Percentiles rank a stretch among this genome's conserved stretches.
phyloP scores from a whole-genome alignment of 805 yeast genomes.

The Wickerhamomyces pijperi region DNA sequence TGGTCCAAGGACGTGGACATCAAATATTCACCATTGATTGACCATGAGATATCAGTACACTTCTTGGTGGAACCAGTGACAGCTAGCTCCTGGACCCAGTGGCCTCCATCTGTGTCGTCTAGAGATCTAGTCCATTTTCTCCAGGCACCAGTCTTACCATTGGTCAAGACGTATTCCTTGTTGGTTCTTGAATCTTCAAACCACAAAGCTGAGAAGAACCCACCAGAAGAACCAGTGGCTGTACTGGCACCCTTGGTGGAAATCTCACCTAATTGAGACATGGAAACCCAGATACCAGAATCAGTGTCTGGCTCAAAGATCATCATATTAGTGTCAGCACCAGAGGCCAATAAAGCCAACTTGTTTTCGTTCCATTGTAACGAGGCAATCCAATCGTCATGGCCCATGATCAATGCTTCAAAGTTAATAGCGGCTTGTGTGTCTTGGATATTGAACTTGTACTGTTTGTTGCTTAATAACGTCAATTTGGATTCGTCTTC shows the following conservation, averaged over 20 bases:
- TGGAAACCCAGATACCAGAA: slow-evolving; percentile 86
- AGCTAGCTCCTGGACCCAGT: slow-evolving; percentile 39
- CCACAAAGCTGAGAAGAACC: slow-evolving; percentile 69
- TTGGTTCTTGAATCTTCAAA: slow-evolving; percentile 25
- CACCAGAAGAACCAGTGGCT: slow-evolving; percentile 90
- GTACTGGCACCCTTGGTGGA: slow-evolving; percentile 96
- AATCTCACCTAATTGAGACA: slow-evolving; percentile 76
- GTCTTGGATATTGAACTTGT: slow-evolving; percentile 35
- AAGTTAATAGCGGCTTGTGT: slow-evolving; percentile 52
- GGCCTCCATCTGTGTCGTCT: slow-evolving; percentile 11
- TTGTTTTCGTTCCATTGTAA: slow-evolving; percentile 62
- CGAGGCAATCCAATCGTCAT: slow-evolving; percentile 94
- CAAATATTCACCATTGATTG: slow-evolving; percentile 51
- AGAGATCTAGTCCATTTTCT: slow-evolving; percentile 50
- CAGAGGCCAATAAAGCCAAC: slow-evolving; percentile 61
- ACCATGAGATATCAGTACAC: slow-evolving; percentile 75
- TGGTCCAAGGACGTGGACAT: slow-evolving; percentile 82
- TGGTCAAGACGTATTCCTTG: slow-evolving; percentile 53
- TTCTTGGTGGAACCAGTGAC: slow-evolving; percentile 68
- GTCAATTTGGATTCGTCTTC: slow-evolving; percentile 41
- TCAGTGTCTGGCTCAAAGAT: slow-evolving; percentile 82
- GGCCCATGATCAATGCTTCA: slow-evolving; percentile 94
- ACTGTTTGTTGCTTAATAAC: slow-evolving; percentile 61
- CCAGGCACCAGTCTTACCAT: slow-evolving; percentile 90
- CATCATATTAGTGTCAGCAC: slow-evolving; percentile 90